Evolutionary conservation across 495 filamentous ascomycete genomes (phyloP), one percentile per base, ranked within the genome.

Genomic region (Hypoxylon intermedium): DNA sequence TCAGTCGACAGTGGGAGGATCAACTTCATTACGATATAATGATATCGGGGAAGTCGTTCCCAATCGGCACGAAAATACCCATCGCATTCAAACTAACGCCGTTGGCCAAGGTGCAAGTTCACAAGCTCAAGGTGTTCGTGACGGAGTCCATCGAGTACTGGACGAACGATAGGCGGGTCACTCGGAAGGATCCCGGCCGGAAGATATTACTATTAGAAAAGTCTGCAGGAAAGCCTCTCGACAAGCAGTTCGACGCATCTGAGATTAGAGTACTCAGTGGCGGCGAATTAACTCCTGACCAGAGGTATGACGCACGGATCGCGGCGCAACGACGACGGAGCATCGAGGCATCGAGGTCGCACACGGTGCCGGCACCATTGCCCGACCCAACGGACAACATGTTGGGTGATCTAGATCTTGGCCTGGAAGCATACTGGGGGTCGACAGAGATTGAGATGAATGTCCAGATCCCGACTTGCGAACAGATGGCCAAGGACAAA

Each of bases 1-100:
- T 98, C 66, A 97, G 90, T 48, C 82, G 94, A 19, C 93, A 92
- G 52, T 98, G 94, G 94, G 94, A 98, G 67, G 95, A 98, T 67
- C 94, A 98, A 67, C 82, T 98, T 26, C 93, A 97, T 67, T 98
- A 98, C 74, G 94, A 98, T 65, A 98, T 98, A 57, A 90, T 98
- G 65, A 97, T 98, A 58, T 97, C 93, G 2, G 94, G 95, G 46
- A 98, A 98, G 84, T 96, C 93, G 1, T 98, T 98, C 67, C 92
- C 94, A 2, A 80, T 98, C 11, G 95, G 95, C 15, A 82, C 89
- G 2, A 91, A 92, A 65, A 92, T 98, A 19, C 94, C 94, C 11
- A 97, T 98, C 55, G 94, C 95, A 1, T 98, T 98, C 80, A 98
- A 97, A 67, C 81, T 98, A 53, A 98, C 93, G 1, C 94, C 94